Evolutionary conservation across 2,329 filamentous ascomycete species (phyloP).

Genomic region (Eutypella sp.): DNA sequence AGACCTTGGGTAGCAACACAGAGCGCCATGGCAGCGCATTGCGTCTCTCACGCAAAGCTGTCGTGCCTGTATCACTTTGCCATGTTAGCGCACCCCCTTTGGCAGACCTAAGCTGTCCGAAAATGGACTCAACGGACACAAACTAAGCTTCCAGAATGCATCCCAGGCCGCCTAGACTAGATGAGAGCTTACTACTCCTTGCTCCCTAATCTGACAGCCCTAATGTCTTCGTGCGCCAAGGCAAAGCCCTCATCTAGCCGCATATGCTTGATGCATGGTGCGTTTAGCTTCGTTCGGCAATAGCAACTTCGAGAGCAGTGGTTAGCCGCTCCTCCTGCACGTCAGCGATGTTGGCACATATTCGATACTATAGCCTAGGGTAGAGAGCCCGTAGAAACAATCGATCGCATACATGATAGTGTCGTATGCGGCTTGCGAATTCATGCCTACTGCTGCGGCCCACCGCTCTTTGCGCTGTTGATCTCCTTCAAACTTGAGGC

Average conservation of each 20-base stretch:
- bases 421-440: not conserved
- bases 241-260: not conserved
- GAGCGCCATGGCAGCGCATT: conserved; percentile 10
- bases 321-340: not conserved
- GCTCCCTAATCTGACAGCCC: not conserved
- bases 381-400: not conserved
- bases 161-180: not conserved
- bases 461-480: not conserved
- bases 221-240: not conserved
- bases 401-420: not conserved
- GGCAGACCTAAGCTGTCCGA: conserved; percentile 10
- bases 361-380: not conserved
- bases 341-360: not conserved
- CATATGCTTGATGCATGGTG: not conserved
- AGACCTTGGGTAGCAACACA: conserved; percentile 27
- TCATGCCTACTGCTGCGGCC: not conserved
- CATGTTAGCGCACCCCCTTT: conserved; percentile 12
- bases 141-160: not conserved
- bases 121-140: conserved; percentile 1
- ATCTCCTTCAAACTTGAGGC: not conserved
- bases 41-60: conserved; percentile 10
- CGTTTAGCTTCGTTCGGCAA: not conserved
- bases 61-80: conserved; percentile 14
- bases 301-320: not conserved
- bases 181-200: too few species aligned